Percentiles rank a stretch among this genome's conserved stretches.
phyloP scores from a whole-genome alignment of 192 early-diverging fungal species.

The Backusella macrospora region DNA sequence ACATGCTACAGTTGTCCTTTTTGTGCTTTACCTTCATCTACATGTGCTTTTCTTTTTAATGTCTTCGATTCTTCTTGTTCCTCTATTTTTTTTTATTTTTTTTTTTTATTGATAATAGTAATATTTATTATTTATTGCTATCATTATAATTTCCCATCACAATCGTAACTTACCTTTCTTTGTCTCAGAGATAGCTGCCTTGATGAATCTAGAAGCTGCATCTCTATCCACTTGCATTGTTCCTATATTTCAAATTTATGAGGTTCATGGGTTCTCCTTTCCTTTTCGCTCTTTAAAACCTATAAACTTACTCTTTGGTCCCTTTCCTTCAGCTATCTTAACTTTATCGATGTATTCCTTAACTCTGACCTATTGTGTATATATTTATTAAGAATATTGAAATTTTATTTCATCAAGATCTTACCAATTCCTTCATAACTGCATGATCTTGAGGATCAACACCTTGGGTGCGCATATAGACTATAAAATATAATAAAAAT shows the following conservation, averaged over 20 bases:
- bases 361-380: conserved; percentile 25
- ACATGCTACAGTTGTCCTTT: neutral
- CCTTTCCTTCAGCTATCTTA: conserved; percentile 30
- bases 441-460: conserved; percentile 36
- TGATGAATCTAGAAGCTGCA: conserved; percentile 37
- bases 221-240: conserved; percentile 32
- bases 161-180: neutral
- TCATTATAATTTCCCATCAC: neutral
- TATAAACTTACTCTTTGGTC: conserved; percentile 17
- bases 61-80: neutral
- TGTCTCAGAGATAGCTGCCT: conserved; percentile 18
- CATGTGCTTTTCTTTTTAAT: neutral
- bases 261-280: neutral
- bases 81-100: neutral
- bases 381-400: neutral
- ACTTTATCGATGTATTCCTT: conserved; percentile 39
- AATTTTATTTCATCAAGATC: neutral
- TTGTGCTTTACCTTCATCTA: neutral
- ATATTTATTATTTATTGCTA: neutral
- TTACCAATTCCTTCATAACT: conserved; percentile 36
- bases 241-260: conserved; percentile 5
- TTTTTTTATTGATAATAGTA: neutral
- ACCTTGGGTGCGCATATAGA: conserved; percentile 38
- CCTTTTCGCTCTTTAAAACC: neutral
- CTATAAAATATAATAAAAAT: conserved; percentile 13